Evolutionary conservation across 257 asterid genomes (phyloP).

Genomic region (Gentiana macrophylla): DNA sequence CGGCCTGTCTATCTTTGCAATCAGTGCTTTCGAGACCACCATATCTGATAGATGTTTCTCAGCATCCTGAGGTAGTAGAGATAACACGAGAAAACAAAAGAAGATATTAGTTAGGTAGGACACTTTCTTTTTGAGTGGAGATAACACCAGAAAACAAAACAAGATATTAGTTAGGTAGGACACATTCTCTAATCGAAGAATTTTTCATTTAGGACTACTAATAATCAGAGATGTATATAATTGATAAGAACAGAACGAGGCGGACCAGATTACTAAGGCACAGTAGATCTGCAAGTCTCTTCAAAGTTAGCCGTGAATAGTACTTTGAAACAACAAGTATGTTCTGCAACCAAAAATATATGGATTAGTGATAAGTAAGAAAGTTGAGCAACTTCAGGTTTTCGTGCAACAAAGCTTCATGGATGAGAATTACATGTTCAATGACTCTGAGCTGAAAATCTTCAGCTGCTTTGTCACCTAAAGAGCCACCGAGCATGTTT

Average conservation of each 20-base stretch:
- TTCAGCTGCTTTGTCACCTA: slow-evolving; percentile 88
- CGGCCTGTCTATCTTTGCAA: slow-evolving; percentile 88
- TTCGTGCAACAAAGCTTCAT: background rate
- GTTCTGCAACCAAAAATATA: slow-evolving; percentile 46
- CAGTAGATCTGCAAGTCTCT: slow-evolving; percentile 81
- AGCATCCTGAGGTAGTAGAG: slow-evolving; percentile 43
- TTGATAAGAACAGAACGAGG: background rate
- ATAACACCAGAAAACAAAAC: background rate
- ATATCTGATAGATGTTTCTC: slow-evolving; percentile 91
- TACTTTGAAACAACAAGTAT: slow-evolving; percentile 89
- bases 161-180: background rate
- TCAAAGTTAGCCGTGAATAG: slow-evolving; percentile 78
- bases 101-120: background rate
- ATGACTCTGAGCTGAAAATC: slow-evolving; percentile 85
- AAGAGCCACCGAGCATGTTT: slow-evolving; percentile 74
- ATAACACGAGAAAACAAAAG: background rate
- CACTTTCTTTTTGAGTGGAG: background rate
- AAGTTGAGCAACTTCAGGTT: background rate
- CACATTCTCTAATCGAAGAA: too few relatives aligned
- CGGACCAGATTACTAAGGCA: slow-evolving; percentile 74
- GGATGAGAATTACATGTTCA: slow-evolving; percentile 57
- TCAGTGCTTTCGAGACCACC: slow-evolving; percentile 87
- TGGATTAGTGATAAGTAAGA: background rate
- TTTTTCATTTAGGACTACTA: background rate
- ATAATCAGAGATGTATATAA: background rate